Percentiles rank a stretch among this genome's conserved stretches.
These are phyloP conservation scores for Mayamaea pseudoterrestris DNA, from an alignment of 108 stramenopile genomes.

Conservation along the genomic window DNA sequence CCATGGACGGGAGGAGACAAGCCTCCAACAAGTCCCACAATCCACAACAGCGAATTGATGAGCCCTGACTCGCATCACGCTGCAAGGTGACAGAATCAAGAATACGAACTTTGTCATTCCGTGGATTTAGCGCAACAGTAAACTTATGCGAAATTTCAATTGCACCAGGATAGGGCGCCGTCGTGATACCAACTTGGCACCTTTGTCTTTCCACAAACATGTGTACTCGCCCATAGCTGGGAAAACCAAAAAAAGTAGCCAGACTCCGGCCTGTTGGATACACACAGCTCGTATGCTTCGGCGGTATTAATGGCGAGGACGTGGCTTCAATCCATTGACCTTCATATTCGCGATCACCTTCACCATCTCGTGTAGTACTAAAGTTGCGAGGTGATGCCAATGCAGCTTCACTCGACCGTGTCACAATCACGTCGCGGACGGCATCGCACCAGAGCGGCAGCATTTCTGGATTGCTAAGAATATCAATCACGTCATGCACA, in stretches of 20 bases:
- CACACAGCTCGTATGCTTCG: conserved; percentile 11
- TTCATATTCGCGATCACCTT: conserved; percentile 27
- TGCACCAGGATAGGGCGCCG: conserved; percentile 46
- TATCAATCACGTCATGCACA: conserved; percentile 33
- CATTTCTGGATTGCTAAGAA: conserved; percentile 43
- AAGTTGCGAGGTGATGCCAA: no score
- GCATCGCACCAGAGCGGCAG: conserved; percentile 64
- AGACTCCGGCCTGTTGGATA: conserved; percentile 9
- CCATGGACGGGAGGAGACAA: conserved; percentile 24
- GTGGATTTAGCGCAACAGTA: conserved; percentile 12
- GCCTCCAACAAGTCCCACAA: conserved; percentile 19
- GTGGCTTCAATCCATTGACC: conserved; percentile 73
- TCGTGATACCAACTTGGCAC: conserved; percentile 43
- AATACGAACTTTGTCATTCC: conserved; percentile 21
- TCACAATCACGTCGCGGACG: conserved; percentile 40
- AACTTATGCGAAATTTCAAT: conserved; percentile 44
- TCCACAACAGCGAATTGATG: conserved; percentile 9
- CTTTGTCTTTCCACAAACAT: conserved; percentile 59
- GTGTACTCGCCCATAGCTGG: conserved; percentile 30
- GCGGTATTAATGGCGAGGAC: conserved; percentile 33
- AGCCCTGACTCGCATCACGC: conserved; percentile 18
- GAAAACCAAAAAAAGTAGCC: conserved; percentile 11
- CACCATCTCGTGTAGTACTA: neutral
- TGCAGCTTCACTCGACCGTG: conserved; percentile 29
- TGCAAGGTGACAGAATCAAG: conserved; percentile 39